Conservation (phyloP, 106 monocot genomes). For the Cymbidium sinense region DNA sequence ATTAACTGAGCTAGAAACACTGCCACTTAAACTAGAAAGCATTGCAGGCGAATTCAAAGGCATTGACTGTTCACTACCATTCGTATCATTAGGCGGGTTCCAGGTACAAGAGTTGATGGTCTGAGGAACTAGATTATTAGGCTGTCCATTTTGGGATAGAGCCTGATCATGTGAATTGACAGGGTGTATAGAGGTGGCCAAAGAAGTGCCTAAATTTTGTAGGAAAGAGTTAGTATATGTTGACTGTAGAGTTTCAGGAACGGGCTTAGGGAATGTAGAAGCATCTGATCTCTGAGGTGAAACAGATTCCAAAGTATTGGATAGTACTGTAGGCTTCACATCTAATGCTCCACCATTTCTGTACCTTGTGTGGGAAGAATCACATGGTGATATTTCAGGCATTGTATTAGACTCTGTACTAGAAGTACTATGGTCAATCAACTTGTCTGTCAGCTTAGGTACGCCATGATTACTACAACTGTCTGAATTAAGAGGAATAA, state of each 20-base stretch:
- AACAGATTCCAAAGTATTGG: constrained; percentile 6
- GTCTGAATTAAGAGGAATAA: not conserved
- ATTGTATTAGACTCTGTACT: constrained; percentile 5
- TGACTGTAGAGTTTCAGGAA: not conserved
- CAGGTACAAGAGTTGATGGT: not conserved
- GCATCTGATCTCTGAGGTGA: constrained; percentile 15
- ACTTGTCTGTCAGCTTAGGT: not conserved
- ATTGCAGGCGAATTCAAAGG: constrained; percentile 8
- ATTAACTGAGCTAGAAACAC: constrained; percentile 4
- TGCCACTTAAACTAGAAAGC: not conserved
- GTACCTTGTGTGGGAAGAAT: not conserved
- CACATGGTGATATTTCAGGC: not conserved
- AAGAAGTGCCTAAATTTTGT: not conserved
- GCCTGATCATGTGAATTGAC: too few species aligned
- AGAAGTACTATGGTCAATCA: constrained; percentile 1
- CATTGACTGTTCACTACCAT: not conserved
- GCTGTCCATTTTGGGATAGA: not conserved
- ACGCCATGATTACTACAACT: not conserved
- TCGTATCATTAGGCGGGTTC: not conserved
- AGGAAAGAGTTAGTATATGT: not conserved
- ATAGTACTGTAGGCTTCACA: not conserved
- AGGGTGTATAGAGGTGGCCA: not conserved
- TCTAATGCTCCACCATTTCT: not conserved
- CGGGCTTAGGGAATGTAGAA: constrained; percentile 8
- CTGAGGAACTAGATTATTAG: not conserved